phyloP scores from a whole-genome alignment of 164 flowering plant species.

The Kalanchoe fedtschenkoi region DNA sequence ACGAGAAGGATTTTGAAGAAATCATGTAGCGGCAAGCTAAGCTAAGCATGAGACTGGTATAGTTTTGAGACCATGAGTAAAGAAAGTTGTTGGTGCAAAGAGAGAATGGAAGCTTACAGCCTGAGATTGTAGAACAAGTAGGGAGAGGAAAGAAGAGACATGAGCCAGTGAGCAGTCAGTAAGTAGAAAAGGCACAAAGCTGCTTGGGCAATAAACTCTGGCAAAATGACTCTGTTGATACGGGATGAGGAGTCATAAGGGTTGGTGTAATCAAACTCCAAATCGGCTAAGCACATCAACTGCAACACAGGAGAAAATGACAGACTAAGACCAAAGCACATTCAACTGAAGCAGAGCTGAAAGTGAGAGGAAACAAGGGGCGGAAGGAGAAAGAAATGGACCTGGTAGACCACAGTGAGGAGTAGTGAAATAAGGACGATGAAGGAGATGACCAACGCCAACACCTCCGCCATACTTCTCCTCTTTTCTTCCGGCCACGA shows the following conservation, averaged over 20 bases:
- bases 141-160: constrained; percentile 65
- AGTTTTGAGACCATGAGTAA: too few species aligned
- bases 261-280: constrained; percentile 89
- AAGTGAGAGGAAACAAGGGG: neutral
- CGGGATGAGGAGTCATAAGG: constrained; percentile 83
- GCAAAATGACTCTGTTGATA: constrained; percentile 66
- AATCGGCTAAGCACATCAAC: constrained; percentile 90
- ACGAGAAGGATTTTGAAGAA: neutral
- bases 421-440: neutral
- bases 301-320: constrained; percentile 31
- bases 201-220: constrained; percentile 68
- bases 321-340: neutral
- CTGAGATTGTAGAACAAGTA: constrained; percentile 66
- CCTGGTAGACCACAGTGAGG: neutral
- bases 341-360: neutral
- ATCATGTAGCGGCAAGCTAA: too few species aligned
- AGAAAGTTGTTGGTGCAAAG: too few species aligned
- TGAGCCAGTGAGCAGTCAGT: constrained; percentile 77
- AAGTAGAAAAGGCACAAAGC: constrained; percentile 51
- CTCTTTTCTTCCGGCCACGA: neutral
- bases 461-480: neutral
- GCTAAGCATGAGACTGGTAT: too few species aligned
- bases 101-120: constrained; percentile 51
- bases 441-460: neutral
- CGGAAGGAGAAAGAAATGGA: neutral